A percentile compares a stretch with the other conserved stretches of the same genome.
These are phyloP conservation scores for Barnettozyma sp. DNA, from an alignment of 805 yeast species.

Conservation along the genomic window DNA sequence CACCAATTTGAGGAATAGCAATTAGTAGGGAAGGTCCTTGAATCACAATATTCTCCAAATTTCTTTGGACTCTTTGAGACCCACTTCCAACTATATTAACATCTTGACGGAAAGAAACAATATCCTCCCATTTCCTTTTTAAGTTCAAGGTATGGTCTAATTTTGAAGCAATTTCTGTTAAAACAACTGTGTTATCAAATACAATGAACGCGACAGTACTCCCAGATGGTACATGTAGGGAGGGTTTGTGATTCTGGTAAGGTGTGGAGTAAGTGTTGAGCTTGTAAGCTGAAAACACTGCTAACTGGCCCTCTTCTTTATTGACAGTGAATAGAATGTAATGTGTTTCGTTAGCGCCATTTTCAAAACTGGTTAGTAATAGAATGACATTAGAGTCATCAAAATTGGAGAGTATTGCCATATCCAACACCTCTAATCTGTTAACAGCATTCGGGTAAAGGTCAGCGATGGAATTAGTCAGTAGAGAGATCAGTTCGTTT, in stretches of 20 bases:
- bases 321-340: constrained; percentile 50
- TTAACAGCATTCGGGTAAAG: constrained; percentile 47
- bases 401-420: constrained; percentile 40
- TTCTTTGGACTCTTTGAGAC: constrained; percentile 33
- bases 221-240: constrained; percentile 50
- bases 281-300: constrained; percentile 58
- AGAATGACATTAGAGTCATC: constrained; percentile 37
- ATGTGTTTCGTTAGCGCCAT: constrained; percentile 25
- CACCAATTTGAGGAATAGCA: constrained; percentile 52
- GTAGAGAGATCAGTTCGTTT: constrained; percentile 28
- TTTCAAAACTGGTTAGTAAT: constrained; percentile 36
- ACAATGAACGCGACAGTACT: constrained; percentile 54
- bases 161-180: constrained; percentile 50
- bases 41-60: constrained; percentile 25
- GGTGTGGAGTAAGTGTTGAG: constrained; percentile 41
- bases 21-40: constrained; percentile 37
- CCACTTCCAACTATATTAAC: constrained; percentile 56
- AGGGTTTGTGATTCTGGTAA: constrained; percentile 35
- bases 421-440: constrained; percentile 52
- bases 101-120: constrained; percentile 47
- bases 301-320: constrained; percentile 43
- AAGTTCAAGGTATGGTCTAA: constrained; percentile 28
- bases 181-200: constrained; percentile 51
- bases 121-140: constrained; percentile 73
- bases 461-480: constrained; percentile 36